phyloP scores from a whole-genome alignment of 2,329 filamentous ascomycete genomes.

The Colletotrichum graminicola region DNA sequence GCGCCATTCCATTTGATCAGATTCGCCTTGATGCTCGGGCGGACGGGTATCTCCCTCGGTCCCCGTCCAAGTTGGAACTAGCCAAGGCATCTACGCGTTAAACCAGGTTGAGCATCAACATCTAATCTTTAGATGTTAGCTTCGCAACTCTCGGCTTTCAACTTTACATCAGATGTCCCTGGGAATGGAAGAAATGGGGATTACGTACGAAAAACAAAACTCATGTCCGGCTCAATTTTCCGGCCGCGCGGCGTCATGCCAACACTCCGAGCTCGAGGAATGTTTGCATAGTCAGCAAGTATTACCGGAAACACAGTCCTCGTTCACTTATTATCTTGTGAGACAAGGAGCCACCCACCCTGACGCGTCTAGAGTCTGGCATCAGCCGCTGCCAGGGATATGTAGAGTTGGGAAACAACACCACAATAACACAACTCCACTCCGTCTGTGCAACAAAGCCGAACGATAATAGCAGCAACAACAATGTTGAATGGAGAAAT shows the following conservation, averaged over 20 bases:
- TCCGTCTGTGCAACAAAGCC: not conserved
- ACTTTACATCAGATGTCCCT: not conserved
- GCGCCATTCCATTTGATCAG: not conserved
- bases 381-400: conserved; percentile 29
- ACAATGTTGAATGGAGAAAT: not conserved
- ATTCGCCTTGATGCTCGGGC: not conserved
- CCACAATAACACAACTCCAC: conserved; percentile 10
- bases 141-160: not conserved
- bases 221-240: not conserved
- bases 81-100: not conserved
- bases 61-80: not conserved
- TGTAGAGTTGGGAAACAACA: conserved; percentile 19
- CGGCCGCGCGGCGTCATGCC: not conserved
- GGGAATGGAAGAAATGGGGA: not conserved
- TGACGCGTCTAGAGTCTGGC: conserved; percentile 7
- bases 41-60: not conserved
- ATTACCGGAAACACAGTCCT: not conserved
- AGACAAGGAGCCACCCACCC: not conserved
- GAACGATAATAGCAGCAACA: not conserved
- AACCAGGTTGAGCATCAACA: not conserved
- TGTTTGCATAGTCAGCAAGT: not conserved
- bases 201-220: not conserved
- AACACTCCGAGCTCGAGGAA: not conserved
- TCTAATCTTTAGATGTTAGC: not conserved
- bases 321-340: not conserved